phyloP scores from a whole-genome alignment of 805 yeast genomes.

The Wickerhamiella dianesei region DNA sequence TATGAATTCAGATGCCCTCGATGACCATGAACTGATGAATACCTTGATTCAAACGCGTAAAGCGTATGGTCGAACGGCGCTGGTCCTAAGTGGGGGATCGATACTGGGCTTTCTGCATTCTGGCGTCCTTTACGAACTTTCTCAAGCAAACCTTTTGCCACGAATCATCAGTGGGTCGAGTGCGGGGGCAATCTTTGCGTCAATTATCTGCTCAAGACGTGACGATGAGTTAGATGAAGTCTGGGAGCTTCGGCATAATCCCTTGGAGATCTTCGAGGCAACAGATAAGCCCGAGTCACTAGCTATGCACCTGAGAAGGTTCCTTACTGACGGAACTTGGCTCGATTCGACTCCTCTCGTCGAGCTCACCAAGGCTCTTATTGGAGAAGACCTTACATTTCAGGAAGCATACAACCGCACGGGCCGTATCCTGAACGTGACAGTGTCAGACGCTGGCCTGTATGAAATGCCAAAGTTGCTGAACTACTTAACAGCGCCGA shows the following conservation, averaged over 20 bases:
- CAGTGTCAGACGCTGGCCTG: conserved; percentile 81
- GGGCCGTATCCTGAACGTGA: conserved; percentile 81
- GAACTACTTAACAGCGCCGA: conserved; percentile 87
- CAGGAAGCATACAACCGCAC: conserved; percentile 91
- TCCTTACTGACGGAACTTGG: conserved; percentile 79
- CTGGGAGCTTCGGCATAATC: conserved; percentile 31
- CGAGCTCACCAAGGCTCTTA: conserved; percentile 57
- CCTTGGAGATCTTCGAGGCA: conserved; percentile 46
- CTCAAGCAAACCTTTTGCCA: conserved; percentile 66
- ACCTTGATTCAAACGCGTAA: conserved; percentile 78
- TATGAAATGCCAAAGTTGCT: conserved; percentile 84
- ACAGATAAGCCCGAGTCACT: conserved; percentile 40
- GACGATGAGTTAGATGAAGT: conserved; percentile 50
- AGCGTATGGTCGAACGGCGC: conserved; percentile 86
- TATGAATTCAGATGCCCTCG: conserved; percentile 23
- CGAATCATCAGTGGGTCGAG: conserved; percentile 85
- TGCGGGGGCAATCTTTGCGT: conserved; percentile 91
- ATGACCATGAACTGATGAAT: conserved; percentile 56
- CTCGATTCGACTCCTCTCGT: conserved; percentile 63
- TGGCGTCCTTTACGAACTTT: conserved; percentile 73
- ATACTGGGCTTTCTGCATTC: conserved; percentile 86
- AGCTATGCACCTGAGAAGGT: conserved; percentile 38
- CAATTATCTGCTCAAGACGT: conserved; percentile 69
- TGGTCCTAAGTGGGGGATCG: conserved; percentile 93
- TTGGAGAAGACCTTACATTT: conserved; percentile 75